Evolutionary conservation across 1,284 basidiomycete species (phyloP).

Genomic region (Vanrija sp.): DNA sequence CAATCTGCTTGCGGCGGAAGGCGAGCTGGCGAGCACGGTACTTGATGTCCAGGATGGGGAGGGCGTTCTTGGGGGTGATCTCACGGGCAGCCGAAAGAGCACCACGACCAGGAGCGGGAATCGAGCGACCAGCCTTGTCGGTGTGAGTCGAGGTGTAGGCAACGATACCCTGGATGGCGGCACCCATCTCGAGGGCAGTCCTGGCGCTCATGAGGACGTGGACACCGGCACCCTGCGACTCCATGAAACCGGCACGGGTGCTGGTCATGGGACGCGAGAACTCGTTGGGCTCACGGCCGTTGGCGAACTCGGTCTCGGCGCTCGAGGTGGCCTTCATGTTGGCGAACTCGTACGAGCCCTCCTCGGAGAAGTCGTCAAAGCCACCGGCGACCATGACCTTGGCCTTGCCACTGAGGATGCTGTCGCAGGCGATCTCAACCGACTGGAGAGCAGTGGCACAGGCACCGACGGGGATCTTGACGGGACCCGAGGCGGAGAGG

Average conservation of each 20-base stretch:
- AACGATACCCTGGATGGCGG: conserved; percentile 86
- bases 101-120: conserved; percentile 89
- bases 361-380: conserved; percentile 96
- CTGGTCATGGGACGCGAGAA: conserved; percentile 97
- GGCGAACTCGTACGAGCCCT: conserved; percentile 94
- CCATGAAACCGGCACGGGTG: conserved; percentile 96
- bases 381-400: conserved; percentile 99
- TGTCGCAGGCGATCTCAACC: conserved; percentile 95
- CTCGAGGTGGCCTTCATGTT: conserved; percentile 99
- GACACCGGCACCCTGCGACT: conserved; percentile 92
- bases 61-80: conserved; percentile 63
- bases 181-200: conserved; percentile 90
- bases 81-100: conserved; percentile 81
- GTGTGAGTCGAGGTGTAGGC: conserved; percentile 96
- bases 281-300: conserved; percentile 96
- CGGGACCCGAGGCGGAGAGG: conserved; percentile 89
- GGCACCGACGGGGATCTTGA: conserved; percentile 98
- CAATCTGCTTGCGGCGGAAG: conserved; percentile 89
- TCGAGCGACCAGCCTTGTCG: conserved; percentile 91
- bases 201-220: conserved; percentile 96
- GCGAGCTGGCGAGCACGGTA: conserved; percentile 86
- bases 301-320: conserved; percentile 92
- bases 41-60: conserved; percentile 70
- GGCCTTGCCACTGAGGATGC: conserved; percentile 88
- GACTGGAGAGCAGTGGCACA: conserved; percentile 98